Base-by-base conservation (phyloP, 2,329 filamentous ascomycete genomes). In the Phaeosphaeria sp. region DNA sequence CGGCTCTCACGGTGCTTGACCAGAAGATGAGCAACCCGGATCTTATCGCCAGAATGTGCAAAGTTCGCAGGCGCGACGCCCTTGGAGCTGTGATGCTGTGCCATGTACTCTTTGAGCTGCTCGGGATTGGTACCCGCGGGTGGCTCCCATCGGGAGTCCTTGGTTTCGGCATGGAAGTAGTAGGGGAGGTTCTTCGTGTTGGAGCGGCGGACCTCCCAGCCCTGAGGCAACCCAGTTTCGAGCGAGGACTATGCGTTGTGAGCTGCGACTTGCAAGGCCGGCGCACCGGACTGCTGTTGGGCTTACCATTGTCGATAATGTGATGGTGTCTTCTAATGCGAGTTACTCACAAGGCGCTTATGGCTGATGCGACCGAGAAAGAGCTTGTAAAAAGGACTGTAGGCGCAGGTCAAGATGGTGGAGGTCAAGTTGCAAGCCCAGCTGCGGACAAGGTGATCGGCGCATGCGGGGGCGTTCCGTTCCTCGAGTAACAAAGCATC, bases 131-230 rank as follows among this genome's bases (percentile, higher is more conserved):
- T 95, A 64, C 89, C 91, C 46, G 86, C 78, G 9, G 95, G 95
- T 2, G 95, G 94, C 76, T 98, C 95, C 95, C 95, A 99, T 80
- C 92, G 88, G 63, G 95, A 98, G 76, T 92, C 88, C 78, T 93
- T 94, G 63, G 92, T 91, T 67, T 81, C 82, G 46, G 90, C 83
- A 80, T 97, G 96, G 89, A 97, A 98, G 84, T 98, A 99, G 84
- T 99, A 99, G 39, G 95, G 95, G 36, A 98, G 90, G 81, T 96
- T 96, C 84, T 97, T 98, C 79, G 92, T 96, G 83, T 97, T 96
- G 79, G 92, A 97, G 82, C 96, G 92, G 78, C 95, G 92, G 75
- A 99, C 92, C 82, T 98, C 95, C 93, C 94, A 97, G 78, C 89
- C 88, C 50, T 87, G 78, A 62, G 93, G 93, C 63, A 97, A 87